Conservation (phyloP, 257 asterid species). For the Perilla frutescens region DNA sequence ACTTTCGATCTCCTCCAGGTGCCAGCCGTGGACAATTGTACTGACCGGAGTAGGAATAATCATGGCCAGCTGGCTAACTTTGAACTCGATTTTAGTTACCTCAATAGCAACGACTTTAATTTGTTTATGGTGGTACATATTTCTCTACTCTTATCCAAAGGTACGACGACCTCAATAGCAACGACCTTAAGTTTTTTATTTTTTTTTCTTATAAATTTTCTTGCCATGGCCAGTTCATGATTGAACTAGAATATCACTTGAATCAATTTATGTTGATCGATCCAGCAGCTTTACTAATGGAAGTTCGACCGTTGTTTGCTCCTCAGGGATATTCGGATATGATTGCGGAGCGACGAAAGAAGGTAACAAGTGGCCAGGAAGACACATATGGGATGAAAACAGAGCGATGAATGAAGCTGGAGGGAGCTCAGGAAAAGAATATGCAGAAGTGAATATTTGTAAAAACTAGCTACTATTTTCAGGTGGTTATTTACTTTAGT, state of each 20-base stretch:
- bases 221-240: background rate
- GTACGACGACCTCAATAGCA: slow-evolving; percentile 39
- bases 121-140: slow-evolving; percentile 87
- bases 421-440: background rate
- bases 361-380: slow-evolving; percentile 65
- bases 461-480: background rate
- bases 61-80: slow-evolving; percentile 69
- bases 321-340: slow-evolving; percentile 69
- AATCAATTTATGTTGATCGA: background rate
- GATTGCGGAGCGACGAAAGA: slow-evolving; percentile 76
- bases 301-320: background rate
- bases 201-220: too few species aligned
- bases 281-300: background rate
- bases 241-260: background rate
- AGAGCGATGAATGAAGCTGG: slow-evolving; percentile 30
- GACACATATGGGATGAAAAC: slow-evolving; percentile 70
- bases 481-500: background rate
- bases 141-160: slow-evolving; percentile 91
- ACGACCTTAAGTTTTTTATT: too few species aligned
- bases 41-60: slow-evolving; percentile 66
- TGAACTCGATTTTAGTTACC: slow-evolving; percentile 60
- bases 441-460: background rate
- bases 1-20: slow-evolving; percentile 52
- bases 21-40: slow-evolving; percentile 95
- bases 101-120: slow-evolving; percentile 51